A percentile compares a stretch with the other conserved stretches of the same genome.
phyloP scores from a whole-genome alignment of 2,329 filamentous ascomycete species.

The Cladosporium sp. region DNA sequence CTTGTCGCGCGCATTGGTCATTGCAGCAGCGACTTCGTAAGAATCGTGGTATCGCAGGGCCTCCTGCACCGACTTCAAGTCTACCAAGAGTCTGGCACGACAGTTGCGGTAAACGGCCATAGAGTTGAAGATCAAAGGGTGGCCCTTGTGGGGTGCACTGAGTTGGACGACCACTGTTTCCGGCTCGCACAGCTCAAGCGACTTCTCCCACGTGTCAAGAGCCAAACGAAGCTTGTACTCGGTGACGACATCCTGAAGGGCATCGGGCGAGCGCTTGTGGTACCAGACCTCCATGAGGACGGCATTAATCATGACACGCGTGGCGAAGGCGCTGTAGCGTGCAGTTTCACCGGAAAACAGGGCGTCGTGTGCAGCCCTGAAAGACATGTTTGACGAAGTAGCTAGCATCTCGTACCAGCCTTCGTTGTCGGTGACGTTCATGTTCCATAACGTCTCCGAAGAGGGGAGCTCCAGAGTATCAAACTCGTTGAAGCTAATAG shows the following conservation, averaged over 20 bases:
- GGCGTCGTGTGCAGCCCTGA: conserved; percentile 91
- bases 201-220: conserved; percentile 98
- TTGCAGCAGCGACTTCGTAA: conserved; percentile 93
- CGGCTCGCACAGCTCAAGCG: conserved; percentile 86
- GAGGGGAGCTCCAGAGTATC: conserved; percentile 90
- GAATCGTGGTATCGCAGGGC: conserved; percentile 95
- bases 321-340: conserved; percentile 94
- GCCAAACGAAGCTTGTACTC: conserved; percentile 97
- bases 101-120: conserved; percentile 97
- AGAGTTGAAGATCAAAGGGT: conserved; percentile 96
- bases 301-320: conserved; percentile 97
- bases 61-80: conserved; percentile 93
- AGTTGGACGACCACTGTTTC: conserved; percentile 86
- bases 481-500: conserved; percentile 97
- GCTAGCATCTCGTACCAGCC: conserved; percentile 80
- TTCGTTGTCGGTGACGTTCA: conserved; percentile 73
- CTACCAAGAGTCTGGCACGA: conserved; percentile 86
- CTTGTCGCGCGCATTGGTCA: conserved; percentile 90
- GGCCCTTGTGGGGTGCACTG: conserved; percentile 91
- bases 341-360: conserved; percentile 90
- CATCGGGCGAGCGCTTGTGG: conserved; percentile 97
- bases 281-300: conserved; percentile 99
- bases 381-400: conserved; percentile 73
- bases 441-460: conserved; percentile 91
- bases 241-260: conserved; percentile 92